Conservation (phyloP, 2,329 filamentous ascomycete species). For the Neonectria magnoliae region DNA sequence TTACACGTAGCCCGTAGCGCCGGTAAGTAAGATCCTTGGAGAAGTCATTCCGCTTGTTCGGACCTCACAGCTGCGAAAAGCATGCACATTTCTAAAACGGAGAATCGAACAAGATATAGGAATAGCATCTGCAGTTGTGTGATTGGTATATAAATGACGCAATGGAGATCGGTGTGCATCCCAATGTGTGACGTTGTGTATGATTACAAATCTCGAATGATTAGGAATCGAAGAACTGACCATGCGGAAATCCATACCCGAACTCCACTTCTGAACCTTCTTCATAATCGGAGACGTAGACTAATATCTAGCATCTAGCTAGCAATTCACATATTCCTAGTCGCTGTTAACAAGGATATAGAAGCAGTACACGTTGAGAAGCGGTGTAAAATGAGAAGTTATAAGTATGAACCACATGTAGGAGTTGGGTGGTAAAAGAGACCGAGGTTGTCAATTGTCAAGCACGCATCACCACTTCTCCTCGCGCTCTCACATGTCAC, state of each 20-base stretch:
- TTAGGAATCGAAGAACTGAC: not conserved
- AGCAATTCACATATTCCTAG: not conserved
- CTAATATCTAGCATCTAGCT: no score
- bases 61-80: not conserved
- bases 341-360: not conserved
- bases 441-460: no score
- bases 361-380: not conserved
- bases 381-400: not conserved
- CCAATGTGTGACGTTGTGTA: not conserved
- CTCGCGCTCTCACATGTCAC: no score
- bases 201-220: not conserved
- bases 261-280: not conserved
- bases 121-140: not conserved
- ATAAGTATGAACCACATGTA: not conserved
- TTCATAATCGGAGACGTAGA: no score
- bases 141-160: not conserved
- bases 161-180: not conserved
- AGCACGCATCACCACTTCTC: no score
- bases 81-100: not conserved
- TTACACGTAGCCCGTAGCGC: not conserved
- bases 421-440: no score
- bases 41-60: not conserved
- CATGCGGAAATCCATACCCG: not conserved
- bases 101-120: not conserved
- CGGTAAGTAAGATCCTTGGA: not conserved